Conservation (phyloP, 805 yeast species). For the Isabelozyma pseudorhagii region DNA sequence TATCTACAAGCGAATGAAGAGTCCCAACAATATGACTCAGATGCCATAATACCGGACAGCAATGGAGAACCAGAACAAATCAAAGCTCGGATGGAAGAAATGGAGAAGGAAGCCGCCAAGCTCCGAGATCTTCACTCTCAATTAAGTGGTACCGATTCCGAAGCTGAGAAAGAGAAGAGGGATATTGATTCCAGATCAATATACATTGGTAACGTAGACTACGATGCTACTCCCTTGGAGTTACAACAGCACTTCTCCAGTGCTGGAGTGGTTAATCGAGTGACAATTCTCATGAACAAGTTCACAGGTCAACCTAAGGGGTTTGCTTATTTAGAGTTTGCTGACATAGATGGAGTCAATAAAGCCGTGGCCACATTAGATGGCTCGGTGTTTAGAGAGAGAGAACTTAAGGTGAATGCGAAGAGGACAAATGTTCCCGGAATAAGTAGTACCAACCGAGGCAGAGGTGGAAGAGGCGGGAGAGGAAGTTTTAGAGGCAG, state of each 20-base stretch:
- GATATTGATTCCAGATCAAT: slow-evolving; percentile 76
- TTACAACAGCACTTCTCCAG: slow-evolving; percentile 65
- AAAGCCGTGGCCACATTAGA: slow-evolving; percentile 61
- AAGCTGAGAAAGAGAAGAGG: slow-evolving; percentile 46
- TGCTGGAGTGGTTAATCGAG: slow-evolving; percentile 74
- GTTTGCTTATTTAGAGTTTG: slow-evolving; percentile 81
- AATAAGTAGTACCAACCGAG: slow-evolving; percentile 27
- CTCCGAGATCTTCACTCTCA: slow-evolving; percentile 55
- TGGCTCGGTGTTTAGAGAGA: slow-evolving; percentile 63
- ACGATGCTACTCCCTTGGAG: slow-evolving; percentile 74
- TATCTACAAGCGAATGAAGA: not conserved
- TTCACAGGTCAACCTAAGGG: slow-evolving; percentile 82
- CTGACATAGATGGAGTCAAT: slow-evolving; percentile 60
- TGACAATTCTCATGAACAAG: slow-evolving; percentile 72
- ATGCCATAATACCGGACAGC: not conserved
- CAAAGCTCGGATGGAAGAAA: slow-evolving; percentile 46
- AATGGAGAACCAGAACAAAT: slow-evolving; percentile 13
- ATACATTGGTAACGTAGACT: slow-evolving; percentile 84
- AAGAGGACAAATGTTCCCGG: slow-evolving; percentile 86
- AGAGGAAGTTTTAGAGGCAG: not conserved
- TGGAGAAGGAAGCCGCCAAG: slow-evolving; percentile 63
- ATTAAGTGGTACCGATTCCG: slow-evolving; percentile 11
- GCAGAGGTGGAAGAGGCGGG: slow-evolving; percentile 11
- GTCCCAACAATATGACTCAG: not conserved
- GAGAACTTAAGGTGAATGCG: slow-evolving; percentile 69